These are phyloP conservation scores for Leishmania mexicana DNA, from an alignment of 208 protist species.

Conservation along the genomic window DNA sequence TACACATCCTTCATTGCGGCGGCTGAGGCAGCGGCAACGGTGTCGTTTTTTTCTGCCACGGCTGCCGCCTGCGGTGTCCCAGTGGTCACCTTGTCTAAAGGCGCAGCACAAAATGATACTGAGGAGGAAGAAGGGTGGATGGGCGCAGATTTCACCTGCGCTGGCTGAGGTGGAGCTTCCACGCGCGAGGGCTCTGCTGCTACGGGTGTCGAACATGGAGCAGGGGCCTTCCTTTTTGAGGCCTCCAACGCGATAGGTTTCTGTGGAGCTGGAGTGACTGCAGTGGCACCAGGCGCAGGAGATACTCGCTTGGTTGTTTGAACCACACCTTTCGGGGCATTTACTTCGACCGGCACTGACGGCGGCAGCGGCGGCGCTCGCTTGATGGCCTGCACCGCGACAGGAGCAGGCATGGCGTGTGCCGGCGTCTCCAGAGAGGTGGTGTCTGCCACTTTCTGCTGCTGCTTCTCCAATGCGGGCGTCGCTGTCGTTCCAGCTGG, in stretches of 20 bases:
- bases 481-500: neutral
- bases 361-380: constrained; percentile 2
- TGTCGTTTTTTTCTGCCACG: neutral
- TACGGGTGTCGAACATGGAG: neutral
- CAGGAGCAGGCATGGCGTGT: neutral
- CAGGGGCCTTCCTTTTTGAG: neutral
- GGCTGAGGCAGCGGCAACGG: neutral
- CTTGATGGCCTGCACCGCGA: constrained; percentile 12
- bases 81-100: neutral
- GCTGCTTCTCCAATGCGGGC: neutral
- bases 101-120: neutral
- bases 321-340: neutral
- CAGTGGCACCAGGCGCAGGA: neutral
- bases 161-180: neutral
- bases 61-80: neutral
- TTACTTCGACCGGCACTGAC: neutral
- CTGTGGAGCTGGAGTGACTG: neutral
- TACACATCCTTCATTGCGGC: neutral
- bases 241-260: neutral
- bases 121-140: neutral
- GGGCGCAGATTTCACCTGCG: neutral
- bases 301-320: neutral
- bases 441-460: neutral
- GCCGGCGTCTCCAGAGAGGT: neutral
- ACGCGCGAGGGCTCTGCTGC: neutral